A percentile compares a stretch with the other conserved stretches of the same genome.
These are phyloP conservation scores for Colletotrichum simmondsii DNA, from an alignment of 2,329 filamentous ascomycete species.

Conservation along the genomic window DNA sequence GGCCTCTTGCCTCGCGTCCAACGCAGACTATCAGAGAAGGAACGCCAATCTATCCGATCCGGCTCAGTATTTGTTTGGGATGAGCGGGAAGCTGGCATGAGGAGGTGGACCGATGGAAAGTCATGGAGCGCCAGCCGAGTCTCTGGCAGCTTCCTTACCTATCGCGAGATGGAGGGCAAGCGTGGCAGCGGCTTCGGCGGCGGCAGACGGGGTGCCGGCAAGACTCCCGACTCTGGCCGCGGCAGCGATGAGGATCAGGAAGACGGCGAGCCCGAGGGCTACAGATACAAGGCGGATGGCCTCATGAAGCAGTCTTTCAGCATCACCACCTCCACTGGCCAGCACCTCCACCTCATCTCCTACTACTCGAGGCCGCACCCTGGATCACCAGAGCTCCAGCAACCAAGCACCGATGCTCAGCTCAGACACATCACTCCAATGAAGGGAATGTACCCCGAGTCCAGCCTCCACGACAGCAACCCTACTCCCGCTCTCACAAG, in stretches of 20 bases:
- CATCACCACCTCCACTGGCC: conserved; percentile 88
- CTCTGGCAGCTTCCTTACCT: conserved; percentile 96
- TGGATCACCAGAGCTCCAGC: conserved; percentile 76
- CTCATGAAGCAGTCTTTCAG: conserved; percentile 99
- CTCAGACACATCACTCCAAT: conserved; percentile 85
- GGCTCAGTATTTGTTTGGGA: conserved; percentile 99
- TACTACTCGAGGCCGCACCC: conserved; percentile 90
- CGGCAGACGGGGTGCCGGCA: conserved; percentile 69
- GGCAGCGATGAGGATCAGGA: conserved; percentile 88
- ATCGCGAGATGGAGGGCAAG: conserved; percentile 99
- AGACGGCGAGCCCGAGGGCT: conserved; percentile 87
- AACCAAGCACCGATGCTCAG: conserved; percentile 83
- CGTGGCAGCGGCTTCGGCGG: conserved; percentile 80
- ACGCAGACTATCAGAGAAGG: conserved; percentile 93
- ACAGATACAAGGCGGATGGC: conserved; percentile 94
- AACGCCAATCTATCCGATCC: conserved; percentile 93
- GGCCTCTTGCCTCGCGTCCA: conserved; percentile 93
- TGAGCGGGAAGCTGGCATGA: conserved; percentile 97
- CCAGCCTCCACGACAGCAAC: conserved; percentile 86
- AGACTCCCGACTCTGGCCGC: conserved; percentile 85
- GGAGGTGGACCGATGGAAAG: conserved; percentile 98
- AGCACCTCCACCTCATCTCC: conserved; percentile 96
- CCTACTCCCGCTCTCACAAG: conserved; percentile 84
- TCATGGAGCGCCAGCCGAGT: conserved; percentile 99
- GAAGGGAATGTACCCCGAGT: conserved; percentile 98